A percentile compares a stretch with the other conserved stretches of the same genome.
phyloP scores from a whole-genome alignment of 306 rosid species.

The Fragaria nilgerrensis region DNA sequence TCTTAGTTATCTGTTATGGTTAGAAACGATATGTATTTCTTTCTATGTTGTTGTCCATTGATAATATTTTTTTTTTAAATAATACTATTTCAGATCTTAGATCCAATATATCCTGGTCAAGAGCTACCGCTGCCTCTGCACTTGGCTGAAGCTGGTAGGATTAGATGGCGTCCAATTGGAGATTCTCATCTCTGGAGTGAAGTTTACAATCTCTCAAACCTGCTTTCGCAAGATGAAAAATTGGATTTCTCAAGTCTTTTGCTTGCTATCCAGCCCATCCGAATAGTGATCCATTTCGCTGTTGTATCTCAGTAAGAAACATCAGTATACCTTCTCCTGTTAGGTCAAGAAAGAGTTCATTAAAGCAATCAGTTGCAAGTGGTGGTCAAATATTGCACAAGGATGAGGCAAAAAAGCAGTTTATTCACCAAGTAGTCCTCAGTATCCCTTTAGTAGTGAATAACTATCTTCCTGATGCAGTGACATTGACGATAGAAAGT shows the following conservation, averaged over 20 bases:
- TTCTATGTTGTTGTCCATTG: neutral
- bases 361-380: conserved; percentile 19
- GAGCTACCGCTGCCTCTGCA: conserved; percentile 90
- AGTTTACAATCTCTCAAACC: conserved; percentile 73
- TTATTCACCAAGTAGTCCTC: conserved; percentile 66
- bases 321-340: conserved; percentile 56
- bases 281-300: conserved; percentile 82
- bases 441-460: conserved; percentile 71
- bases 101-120: conserved; percentile 84
- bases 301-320: conserved; percentile 73
- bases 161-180: conserved; percentile 94
- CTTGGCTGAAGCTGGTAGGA: conserved; percentile 90
- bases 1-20: neutral
- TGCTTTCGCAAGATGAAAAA: conserved; percentile 60
- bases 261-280: conserved; percentile 93
- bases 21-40: neutral
- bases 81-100: conserved; percentile 62
- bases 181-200: conserved; percentile 91
- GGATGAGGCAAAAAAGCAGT: conserved; percentile 51
- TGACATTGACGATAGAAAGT: conserved; percentile 61
- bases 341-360: conserved; percentile 35
- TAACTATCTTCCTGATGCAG: conserved; percentile 75
- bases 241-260: conserved; percentile 74
- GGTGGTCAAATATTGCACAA: conserved; percentile 15
- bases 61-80: neutral